Base-by-base conservation (phyloP, 108 stramenopile species). In the Epipyxis sp. region DNA sequence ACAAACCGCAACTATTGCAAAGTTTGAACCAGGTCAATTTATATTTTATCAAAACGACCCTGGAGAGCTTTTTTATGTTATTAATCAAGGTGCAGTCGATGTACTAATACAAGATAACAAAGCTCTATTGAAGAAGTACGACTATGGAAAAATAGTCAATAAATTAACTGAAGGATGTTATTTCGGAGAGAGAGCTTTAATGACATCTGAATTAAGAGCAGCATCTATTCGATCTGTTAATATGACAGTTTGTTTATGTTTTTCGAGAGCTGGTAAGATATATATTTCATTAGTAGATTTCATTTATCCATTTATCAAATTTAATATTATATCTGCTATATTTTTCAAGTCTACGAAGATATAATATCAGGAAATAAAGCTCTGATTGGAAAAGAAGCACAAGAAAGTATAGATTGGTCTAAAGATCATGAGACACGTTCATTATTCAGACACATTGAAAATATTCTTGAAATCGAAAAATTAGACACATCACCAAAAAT, bases 341-440 rank as follows among this genome's bases (percentile, higher is more conserved):
- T n/a, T n/a, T n/a, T n/a, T n/a, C n/a, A n/a, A 27, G 50, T 57
- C 6, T 74, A 54, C 50, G 71, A 74, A 39, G 71, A 74, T 6
- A 6, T 57, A 3, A 74, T 74, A 16, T 43, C 41, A 43, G 71
- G 71, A 42, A 37, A 42, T 27, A 74, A 74, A 43, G 71, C 71
- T 6, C 34, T 74, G 42, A 54, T 74, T 46, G 71, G 71, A 16
- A 27, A 74, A 13, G 71, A 74, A 13, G 43, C 25, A 6, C 6
- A 74, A 16, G 71, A 30, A 6, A 32, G 43, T 34, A 42, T 74
- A 42, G 71, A 74, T 42, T 74, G 71, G 71, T 74, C 71, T 13
- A 74, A 74, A 57, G 71, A 74, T 32, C 71, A 74, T 42, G 71
- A 74, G 50, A 74, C 34, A 42, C 71, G 71, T 10, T 54, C 46